Percentiles rank a stretch among this genome's conserved stretches.
Conservation (phyloP, 2,329 filamentous ascomycete genomes). For the Pestalotiopsis sp. region DNA sequence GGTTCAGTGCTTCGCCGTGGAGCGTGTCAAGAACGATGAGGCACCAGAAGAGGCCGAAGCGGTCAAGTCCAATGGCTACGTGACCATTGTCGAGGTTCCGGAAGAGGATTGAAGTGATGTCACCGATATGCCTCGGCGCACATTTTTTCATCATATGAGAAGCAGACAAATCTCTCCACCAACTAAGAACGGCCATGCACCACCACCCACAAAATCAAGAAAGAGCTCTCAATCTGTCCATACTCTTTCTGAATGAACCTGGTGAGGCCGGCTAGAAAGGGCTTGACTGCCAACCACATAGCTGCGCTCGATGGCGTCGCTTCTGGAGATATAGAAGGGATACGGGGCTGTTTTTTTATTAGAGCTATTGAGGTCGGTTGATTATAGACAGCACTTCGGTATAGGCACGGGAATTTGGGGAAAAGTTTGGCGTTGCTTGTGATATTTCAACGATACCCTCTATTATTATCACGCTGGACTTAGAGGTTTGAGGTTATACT, state of each 20-base stretch:
- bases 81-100: background rate
- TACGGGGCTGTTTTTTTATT: background rate
- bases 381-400: background rate
- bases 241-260: too few relatives aligned
- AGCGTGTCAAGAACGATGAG: constrained; percentile 29
- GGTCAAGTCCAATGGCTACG: background rate
- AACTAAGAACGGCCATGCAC: too few relatives aligned
- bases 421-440: background rate
- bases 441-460: background rate
- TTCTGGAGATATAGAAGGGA: background rate
- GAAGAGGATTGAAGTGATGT: background rate
- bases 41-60: background rate
- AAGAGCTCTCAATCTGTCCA: background rate
- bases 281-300: too few relatives aligned
- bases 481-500: background rate
- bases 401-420: background rate
- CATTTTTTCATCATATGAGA: too few relatives aligned
- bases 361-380: background rate
- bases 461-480: background rate
- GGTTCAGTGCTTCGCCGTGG: constrained; percentile 61
- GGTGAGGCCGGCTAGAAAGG: too few relatives aligned
- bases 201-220: too few relatives aligned
- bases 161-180: too few relatives aligned
- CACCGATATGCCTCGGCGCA: background rate
- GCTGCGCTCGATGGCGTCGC: too few relatives aligned